Conservation (phyloP, 495 filamentous ascomycete genomes). For the Bathelium albidoporum region DNA sequence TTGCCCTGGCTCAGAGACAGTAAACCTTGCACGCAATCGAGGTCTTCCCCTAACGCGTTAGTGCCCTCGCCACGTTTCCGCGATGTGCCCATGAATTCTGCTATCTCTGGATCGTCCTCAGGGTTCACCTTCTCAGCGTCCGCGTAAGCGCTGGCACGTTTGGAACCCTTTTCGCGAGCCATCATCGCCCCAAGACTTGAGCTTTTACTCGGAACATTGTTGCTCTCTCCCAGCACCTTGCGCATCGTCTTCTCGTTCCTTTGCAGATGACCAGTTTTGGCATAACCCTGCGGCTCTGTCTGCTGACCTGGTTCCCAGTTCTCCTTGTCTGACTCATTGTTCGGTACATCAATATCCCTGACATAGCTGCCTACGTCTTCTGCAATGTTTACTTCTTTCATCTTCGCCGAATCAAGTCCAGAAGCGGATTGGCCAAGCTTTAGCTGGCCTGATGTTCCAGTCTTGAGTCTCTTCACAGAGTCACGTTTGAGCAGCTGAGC, state of each 20-base stretch:
- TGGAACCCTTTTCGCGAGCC: slow-evolving; percentile 66
- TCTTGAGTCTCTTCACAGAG: slow-evolving; percentile 20
- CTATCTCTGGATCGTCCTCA: slow-evolving; percentile 48
- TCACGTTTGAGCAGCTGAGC: slow-evolving; percentile 9
- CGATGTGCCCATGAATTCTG: slow-evolving; percentile 51
- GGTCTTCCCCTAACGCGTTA: slow-evolving; percentile 40
- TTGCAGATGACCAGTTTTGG: neutral
- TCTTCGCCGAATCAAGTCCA: slow-evolving; percentile 59
- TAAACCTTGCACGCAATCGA: slow-evolving; percentile 70
- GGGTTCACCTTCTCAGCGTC: slow-evolving; percentile 16
- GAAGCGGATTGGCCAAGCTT: slow-evolving; percentile 55
- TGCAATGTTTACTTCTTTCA: slow-evolving; percentile 16
- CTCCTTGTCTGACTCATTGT: slow-evolving; percentile 83
- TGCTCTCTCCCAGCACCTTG: slow-evolving; percentile 11
- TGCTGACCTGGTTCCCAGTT: slow-evolving; percentile 57
- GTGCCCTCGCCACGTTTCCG: slow-evolving; percentile 3
- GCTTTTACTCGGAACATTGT: slow-evolving; percentile 10
- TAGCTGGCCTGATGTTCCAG: slow-evolving; percentile 33
- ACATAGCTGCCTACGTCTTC: slow-evolving; percentile 16
- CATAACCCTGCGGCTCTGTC: neutral
- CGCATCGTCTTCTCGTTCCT: slow-evolving; percentile 1
- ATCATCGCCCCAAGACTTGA: slow-evolving; percentile 56
- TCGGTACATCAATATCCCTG: slow-evolving; percentile 35
- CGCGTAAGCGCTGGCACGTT: slow-evolving; percentile 28
- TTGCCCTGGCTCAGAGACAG: slow-evolving; percentile 61